Evolutionary conservation across 169 alveolate genomes (phyloP).

Genomic region (Cyclospora cayetanensis): DNA sequence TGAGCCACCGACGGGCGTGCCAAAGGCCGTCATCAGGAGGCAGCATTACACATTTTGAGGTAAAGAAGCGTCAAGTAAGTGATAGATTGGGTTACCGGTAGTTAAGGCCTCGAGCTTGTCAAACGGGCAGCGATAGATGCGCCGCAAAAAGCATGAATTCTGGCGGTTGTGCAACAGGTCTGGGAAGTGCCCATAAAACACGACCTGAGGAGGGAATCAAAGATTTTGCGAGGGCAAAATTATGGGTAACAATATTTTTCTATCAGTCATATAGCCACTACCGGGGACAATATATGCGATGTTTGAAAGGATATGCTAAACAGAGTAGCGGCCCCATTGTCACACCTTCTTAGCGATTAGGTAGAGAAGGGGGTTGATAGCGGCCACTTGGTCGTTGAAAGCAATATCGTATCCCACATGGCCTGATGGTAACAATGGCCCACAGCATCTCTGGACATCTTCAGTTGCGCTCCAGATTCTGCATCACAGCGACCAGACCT

Average conservation of each 20-base stretch:
- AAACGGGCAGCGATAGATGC: constrained; percentile 85
- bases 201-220: constrained; percentile 69
- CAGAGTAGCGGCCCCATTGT: background rate
- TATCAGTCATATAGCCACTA: no score
- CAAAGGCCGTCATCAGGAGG: background rate
- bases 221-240: no score
- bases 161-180: constrained; percentile 90
- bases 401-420: constrained; percentile 87
- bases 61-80: background rate
- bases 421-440: no score
- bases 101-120: constrained; percentile 81
- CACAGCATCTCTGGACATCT: no score
- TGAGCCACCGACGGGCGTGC: no score
- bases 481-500: no score
- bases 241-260: no score
- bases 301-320: no score
- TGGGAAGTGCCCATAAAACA: constrained; percentile 95
- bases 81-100: constrained; percentile 10
- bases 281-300: no score
- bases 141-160: constrained; percentile 79
- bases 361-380: constrained; percentile 75
- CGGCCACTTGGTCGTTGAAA: constrained; percentile 86
- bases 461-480: no score
- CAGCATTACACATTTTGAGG: background rate
- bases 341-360: constrained; percentile 59